These are phyloP conservation scores for Ajuga reptans DNA, from an alignment of 305 asterid species.

Conservation along the genomic window DNA sequence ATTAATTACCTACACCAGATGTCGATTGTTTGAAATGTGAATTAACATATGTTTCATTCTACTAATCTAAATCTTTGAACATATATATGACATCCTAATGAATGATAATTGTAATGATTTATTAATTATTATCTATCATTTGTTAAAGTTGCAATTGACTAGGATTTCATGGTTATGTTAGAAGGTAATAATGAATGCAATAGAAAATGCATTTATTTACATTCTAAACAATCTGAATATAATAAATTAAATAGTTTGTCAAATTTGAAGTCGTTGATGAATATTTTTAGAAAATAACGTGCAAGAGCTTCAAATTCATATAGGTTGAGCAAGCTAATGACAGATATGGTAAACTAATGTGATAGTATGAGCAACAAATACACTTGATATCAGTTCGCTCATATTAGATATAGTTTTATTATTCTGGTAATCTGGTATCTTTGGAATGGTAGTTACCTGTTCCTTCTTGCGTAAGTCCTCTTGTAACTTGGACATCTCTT, in stretches of 20 bases:
- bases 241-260: neutral
- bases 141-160: neutral
- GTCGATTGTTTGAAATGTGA: neutral
- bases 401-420: conserved; percentile 4
- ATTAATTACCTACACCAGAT: neutral
- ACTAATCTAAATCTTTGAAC: neutral
- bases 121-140: neutral
- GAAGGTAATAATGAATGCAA: neutral
- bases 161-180: neutral
- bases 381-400: conserved; percentile 9
- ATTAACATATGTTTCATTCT: neutral
- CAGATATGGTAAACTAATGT: neutral
- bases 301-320: neutral
- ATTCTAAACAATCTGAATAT: neutral
- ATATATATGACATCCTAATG: neutral
- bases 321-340: conserved; percentile 4
- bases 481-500: conserved; percentile 46
- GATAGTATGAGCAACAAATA: conserved; percentile 9
- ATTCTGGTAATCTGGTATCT: conserved; percentile 6
- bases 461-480: conserved; percentile 33
- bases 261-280: neutral
- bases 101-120: neutral
- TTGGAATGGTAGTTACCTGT: conserved; percentile 37
- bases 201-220: neutral
- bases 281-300: neutral